These are phyloP conservation scores for Aphanomyces invadans DNA, from an alignment of 352 stramenopile species.

Conservation along the genomic window DNA sequence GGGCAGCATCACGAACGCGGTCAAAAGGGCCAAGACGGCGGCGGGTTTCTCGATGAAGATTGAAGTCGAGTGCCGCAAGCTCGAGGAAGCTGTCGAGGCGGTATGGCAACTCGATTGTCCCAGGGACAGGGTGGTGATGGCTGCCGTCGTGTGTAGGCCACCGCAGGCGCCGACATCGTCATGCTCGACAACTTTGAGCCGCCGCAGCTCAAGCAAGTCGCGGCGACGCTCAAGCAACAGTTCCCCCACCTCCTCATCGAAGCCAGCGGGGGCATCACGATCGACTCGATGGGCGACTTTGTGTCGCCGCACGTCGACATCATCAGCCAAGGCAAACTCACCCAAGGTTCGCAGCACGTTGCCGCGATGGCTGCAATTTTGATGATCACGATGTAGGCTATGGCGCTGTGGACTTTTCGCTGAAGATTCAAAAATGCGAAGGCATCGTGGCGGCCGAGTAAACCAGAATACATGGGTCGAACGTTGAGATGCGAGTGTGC, in stretches of 20 bases:
- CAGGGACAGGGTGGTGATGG: background rate
- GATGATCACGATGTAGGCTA: slow-evolving; percentile 53
- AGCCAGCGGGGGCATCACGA: slow-evolving; percentile 96
- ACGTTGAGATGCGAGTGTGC: too few species aligned
- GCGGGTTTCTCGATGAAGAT: slow-evolving; percentile 98
- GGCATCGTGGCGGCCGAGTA: slow-evolving; percentile 37
- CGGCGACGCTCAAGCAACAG: slow-evolving; percentile 87
- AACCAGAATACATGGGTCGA: background rate
- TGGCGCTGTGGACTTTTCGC: slow-evolving; percentile 93
- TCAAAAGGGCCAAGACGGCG: slow-evolving; percentile 86
- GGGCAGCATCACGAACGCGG: slow-evolving; percentile 92
- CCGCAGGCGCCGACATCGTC: slow-evolving; percentile 86
- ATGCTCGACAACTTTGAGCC: slow-evolving; percentile 99
- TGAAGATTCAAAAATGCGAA: slow-evolving; percentile 92
- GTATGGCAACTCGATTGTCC: slow-evolving; percentile 27
- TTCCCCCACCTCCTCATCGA: slow-evolving; percentile 95
- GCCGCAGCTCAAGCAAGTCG: slow-evolving; percentile 86
- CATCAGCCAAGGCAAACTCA: slow-evolving; percentile 96
- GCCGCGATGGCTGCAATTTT: background rate
- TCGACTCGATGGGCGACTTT: slow-evolving; percentile 89
- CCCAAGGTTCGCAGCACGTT: slow-evolving; percentile 72
- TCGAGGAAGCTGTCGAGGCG: slow-evolving; percentile 93
- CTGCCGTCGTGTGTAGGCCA: slow-evolving; percentile 33
- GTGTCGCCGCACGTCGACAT: slow-evolving; percentile 94
- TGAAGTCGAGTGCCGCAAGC: slow-evolving; percentile 94